Percentiles rank a stretch among this genome's conserved stretches.
Conservation (phyloP, 805 yeast genomes). For the Zygosaccharomyces siamensis region DNA sequence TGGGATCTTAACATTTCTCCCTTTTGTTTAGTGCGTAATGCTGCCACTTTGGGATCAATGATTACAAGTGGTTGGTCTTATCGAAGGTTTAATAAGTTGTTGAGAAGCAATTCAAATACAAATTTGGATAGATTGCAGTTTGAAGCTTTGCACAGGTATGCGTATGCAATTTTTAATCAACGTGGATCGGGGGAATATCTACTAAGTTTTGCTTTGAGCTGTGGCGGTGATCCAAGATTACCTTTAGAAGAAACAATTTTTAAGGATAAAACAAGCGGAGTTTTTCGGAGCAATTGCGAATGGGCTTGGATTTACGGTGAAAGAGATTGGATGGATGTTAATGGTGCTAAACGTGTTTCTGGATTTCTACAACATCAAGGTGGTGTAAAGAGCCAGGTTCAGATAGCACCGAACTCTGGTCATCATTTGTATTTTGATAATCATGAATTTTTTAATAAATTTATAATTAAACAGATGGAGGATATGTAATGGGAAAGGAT, state of each 20-base stretch:
- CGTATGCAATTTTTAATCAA: conserved; percentile 79
- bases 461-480: conserved; percentile 50
- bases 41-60: conserved; percentile 81
- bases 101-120: conserved; percentile 18
- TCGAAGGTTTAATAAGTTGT: conserved; percentile 60
- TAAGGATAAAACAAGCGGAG: conserved; percentile 9
- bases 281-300: conserved; percentile 50
- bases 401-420: conserved; percentile 54
- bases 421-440: conserved; percentile 80
- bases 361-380: conserved; percentile 22
- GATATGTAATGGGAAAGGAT: conserved; percentile 6
- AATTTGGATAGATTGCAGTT: conserved; percentile 13
- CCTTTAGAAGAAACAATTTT: conserved; percentile 48
- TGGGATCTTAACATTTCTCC: conserved; percentile 92
- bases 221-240: conserved; percentile 84
- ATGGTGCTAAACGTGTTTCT: conserved; percentile 37
- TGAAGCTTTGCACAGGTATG: conserved; percentile 63
- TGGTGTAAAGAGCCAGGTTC: conserved; percentile 32
- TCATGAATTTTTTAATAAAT: conserved; percentile 45
- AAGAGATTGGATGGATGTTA: conserved; percentile 60
- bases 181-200: conserved; percentile 93
- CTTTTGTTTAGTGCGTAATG: conserved; percentile 66
- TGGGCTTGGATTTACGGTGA: conserved; percentile 85
- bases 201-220: conserved; percentile 74
- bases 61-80: conserved; percentile 87